Evolutionary conservation across 2,329 filamentous ascomycete genomes (phyloP), one percentile per base, ranked within the genome.

Genomic region (Periconia macrospinosa): DNA sequence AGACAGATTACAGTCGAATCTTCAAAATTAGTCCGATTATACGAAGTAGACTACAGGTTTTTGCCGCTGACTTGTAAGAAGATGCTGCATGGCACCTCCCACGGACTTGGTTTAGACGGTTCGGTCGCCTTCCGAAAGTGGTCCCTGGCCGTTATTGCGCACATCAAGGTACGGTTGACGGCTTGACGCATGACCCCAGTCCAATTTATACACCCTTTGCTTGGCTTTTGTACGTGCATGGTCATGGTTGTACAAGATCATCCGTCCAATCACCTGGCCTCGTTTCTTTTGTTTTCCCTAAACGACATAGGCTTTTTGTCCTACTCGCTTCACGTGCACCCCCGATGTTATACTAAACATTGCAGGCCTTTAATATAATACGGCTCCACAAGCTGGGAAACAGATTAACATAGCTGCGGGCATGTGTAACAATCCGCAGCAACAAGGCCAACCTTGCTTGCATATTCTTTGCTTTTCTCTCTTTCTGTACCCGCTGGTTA

Each of bases 301-400:
- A 55, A 57, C 54, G 49, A 57, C 57, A 59, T 37, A 49, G 44
- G 27, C 46, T 41, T 33, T 57, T 35, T 55, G 54, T n/a, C 11
- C 33, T 37, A 37, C 33, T 43, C 45, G 19, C 40, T 51, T 37
- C 44, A 49, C 48, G n/a, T 44, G n/a, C 19, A 42, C 48, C 45
- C n/a, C 33, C 42, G 42, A 19, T 37, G 11, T 30, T 33, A 45
- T 41, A 54, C 19, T 27, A 51, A 13, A 35, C 42, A 18, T n/a
- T 15, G 43, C 30, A 41, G 17, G 20, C 15, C 40, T 51, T 57
- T 57, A 60, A 60, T 58, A 56, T 58, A 58, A 49, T 9, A 30
- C 41, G 20, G 13, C 30, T 30, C 48, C 49, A 50, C 48, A 52
- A 33, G 45, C 45, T 43, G 23, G 33, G 23, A n/a, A 37, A 33